Conservation (phyloP, 2,329 filamentous ascomycete genomes). For the Neonectria sp. region DNA sequence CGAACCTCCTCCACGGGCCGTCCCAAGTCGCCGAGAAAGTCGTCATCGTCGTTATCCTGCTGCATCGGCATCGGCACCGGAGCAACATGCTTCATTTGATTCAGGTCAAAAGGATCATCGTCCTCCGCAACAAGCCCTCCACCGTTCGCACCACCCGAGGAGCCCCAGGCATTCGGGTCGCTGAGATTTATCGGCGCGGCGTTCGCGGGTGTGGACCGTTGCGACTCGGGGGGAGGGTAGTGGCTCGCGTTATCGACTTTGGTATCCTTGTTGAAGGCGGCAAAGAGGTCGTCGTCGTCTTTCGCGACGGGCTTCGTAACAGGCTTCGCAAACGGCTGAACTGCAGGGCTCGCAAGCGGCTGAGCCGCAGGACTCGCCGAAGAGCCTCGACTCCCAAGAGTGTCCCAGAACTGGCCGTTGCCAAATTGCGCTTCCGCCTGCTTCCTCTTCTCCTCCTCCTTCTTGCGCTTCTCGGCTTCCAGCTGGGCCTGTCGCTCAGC, state of each 20-base stretch:
- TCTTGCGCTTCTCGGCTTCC: conserved; percentile 75
- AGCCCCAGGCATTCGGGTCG: conserved; percentile 68
- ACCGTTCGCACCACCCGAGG: conserved; percentile 45
- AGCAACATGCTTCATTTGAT: conserved; percentile 67
- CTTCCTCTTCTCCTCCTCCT: conserved; percentile 81
- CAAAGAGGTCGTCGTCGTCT: conserved; percentile 76
- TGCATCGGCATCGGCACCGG: conserved; percentile 47
- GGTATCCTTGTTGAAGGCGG: conserved; percentile 76
- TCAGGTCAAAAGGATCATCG: conserved; percentile 91
- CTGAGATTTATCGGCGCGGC: conserved; percentile 65
- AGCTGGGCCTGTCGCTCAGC: conserved; percentile 82
- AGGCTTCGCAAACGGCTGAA: conserved; percentile 37
- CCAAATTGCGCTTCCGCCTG: conserved; percentile 85
- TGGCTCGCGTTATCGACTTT: conserved; percentile 77
- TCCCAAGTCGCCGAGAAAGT: conserved; percentile 76
- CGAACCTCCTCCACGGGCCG: conserved; percentile 76
- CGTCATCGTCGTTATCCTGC: conserved; percentile 69
- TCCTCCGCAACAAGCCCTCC: conserved; percentile 73
- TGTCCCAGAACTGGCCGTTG: conserved; percentile 82
- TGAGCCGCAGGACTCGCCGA: conserved; percentile 54
- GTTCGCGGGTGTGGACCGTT: conserved; percentile 62
- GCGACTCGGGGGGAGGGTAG: conserved; percentile 67
- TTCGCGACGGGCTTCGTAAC: conserved; percentile 37
- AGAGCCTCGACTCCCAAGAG: conserved; percentile 70
- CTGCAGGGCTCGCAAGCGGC: conserved; percentile 46